Evolutionary conservation across 805 yeast species (phyloP).

Genomic region (Metschnikowia chrysomelidarum): DNA sequence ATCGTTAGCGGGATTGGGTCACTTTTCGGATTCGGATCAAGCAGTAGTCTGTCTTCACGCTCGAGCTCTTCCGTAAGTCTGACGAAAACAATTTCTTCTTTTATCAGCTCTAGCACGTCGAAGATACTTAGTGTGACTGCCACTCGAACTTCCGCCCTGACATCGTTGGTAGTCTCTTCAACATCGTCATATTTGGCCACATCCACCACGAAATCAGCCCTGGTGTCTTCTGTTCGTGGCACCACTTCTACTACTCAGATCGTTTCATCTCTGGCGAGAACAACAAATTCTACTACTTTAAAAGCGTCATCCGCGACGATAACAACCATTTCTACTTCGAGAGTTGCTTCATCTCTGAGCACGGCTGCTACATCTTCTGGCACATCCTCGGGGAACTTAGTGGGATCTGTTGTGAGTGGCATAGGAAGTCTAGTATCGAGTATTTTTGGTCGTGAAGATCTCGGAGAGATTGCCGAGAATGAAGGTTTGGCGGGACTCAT

Average conservation of each 20-base stretch:
- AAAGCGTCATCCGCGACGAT: constrained; percentile 3
- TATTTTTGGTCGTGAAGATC: constrained; percentile 16
- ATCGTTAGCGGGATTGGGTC: constrained; percentile 7
- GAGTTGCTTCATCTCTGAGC: no score
- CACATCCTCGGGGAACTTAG: constrained; percentile 9
- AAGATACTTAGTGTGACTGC: no score
- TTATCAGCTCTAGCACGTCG: constrained; percentile 8
- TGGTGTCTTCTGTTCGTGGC: not conserved
- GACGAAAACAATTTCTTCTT: constrained; percentile 3
- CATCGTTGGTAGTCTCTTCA: constrained; percentile 1
- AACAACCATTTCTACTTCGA: constrained; percentile 8
- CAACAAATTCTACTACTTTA: constrained; percentile 9
- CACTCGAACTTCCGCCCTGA: no score
- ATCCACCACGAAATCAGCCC: not conserved
- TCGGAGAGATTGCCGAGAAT: constrained; percentile 5
- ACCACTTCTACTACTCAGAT: not conserved
- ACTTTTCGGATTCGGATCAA: constrained; percentile 5
- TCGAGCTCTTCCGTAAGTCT: constrained; percentile 1
- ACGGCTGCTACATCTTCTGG: constrained; percentile 12
- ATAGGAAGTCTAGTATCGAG: constrained; percentile 5
- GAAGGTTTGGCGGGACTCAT: constrained; percentile 10
- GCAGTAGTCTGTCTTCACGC: not conserved
- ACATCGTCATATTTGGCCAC: not conserved
- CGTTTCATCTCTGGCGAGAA: constrained; percentile 1
- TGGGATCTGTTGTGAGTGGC: constrained; percentile 1